Conservation (phyloP, 495 filamentous ascomycete genomes). For the Hypoxylon fragiforme region DNA sequence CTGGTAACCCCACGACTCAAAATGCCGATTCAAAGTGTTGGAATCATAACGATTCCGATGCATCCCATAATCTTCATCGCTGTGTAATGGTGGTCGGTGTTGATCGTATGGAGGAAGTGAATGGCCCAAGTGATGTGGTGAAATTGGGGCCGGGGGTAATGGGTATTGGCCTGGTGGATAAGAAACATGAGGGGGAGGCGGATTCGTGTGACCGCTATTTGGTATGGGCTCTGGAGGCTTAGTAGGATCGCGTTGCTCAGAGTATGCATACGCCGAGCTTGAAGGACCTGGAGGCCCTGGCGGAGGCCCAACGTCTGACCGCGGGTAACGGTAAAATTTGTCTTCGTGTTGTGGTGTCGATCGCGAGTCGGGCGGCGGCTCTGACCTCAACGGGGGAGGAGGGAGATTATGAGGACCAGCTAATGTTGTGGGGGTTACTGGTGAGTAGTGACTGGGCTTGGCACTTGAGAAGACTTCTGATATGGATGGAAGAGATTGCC, state of each 20-base stretch:
- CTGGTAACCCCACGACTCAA: conserved; percentile 47
- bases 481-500: conserved; percentile 54
- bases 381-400: conserved; percentile 35
- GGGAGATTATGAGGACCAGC: conserved; percentile 32
- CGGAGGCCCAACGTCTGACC: conserved; percentile 32
- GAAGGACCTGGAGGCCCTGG: conserved; percentile 27
- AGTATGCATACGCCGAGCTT: conserved; percentile 26
- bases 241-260: conserved; percentile 29
- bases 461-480: conserved; percentile 51
- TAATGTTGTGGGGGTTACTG: conserved; percentile 37
- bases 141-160: conserved; percentile 47
- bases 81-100: conserved; percentile 41
- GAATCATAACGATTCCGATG: conserved; percentile 44
- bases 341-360: conserved; percentile 35
- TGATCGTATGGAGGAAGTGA: conserved; percentile 48
- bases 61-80: conserved; percentile 45
- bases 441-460: conserved; percentile 42
- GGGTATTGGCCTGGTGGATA: conserved; percentile 47
- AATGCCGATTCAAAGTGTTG: conserved; percentile 43
- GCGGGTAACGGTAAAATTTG: conserved; percentile 35
- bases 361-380: conserved; percentile 33
- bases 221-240: conserved; percentile 29
- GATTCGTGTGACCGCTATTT: conserved; percentile 20
- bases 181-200: conserved; percentile 39
- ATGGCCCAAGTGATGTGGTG: conserved; percentile 42